Evolutionary conservation across 129 eudicot species (phyloP), one percentile per base, ranked within the genome.

Genomic region (Logfia minima): DNA sequence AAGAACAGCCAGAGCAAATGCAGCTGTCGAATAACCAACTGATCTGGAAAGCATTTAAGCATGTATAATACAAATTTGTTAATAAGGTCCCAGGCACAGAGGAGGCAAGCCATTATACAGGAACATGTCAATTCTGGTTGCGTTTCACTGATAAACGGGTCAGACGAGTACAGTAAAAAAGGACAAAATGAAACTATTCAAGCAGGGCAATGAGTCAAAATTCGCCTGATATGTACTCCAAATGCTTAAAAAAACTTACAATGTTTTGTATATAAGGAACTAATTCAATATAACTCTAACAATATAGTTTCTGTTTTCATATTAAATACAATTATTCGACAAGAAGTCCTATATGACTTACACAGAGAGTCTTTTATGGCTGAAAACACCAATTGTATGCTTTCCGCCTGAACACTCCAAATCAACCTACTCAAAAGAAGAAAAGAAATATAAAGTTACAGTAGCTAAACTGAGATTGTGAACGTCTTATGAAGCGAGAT

Each of bases 1-100:
- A 26, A 94, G 92, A 71, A 91, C 80, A 58, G 97, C 96, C 80
- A 87, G 93, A n/a, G 78, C 92, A 86, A 94, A 94, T 63, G 98
- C 93, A 68, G 98, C 92, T 79, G 86, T 83, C 21, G 98, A 84
- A 68, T 77, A 39, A 66, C 98, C 98, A 23, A 94, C 98, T 23
- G 98, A 86, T 75, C 98, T 94, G 92, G 37, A 83, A 81, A 80
- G 55, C 68, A 39, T 41, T 68, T 43, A 81, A 56, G 64, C 60
- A 66, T 14, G 59, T 10, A 63, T 1, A 31, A 51, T 48, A 62
- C 39, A 74, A 28, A 23, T 11, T 31, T 72, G 34, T 32, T 5
- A 72, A 65, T 52, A 16, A 52, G 37, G 39, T 65, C 24, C 45
- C 61, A 70, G 22, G 24, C 6, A 62, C 18, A 6, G 63, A 58